Evolutionary conservation across 1,284 basidiomycete species (phyloP), one percentile per base, ranked within the genome.

Genomic region (Macrocystidia cucumis): DNA sequence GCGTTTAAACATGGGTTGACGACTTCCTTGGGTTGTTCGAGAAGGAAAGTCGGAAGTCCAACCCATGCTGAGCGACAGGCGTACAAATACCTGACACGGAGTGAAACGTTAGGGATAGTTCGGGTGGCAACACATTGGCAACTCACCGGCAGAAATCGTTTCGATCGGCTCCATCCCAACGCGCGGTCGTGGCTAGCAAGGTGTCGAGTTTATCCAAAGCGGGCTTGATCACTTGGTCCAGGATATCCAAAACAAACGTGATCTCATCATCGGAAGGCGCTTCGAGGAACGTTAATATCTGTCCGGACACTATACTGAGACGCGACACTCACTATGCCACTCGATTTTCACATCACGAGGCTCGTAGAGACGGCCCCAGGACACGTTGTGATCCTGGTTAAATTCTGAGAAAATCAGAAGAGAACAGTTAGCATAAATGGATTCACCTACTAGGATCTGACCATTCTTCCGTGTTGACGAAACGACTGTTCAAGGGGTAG

Each of bases 141-240:
- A 51, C 68, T 41, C 63, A 82, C 71, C 95, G 78, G 59, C 93
- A 98, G 55, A 98, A 96, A 57, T 97, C 92, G 55, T 96, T 97
- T 20, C 86, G 78, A 62, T 82, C 80, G 12, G 77, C 67, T 39
- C 68, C 78, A 49, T 88, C 77, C 76, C 86, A 87, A 21, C 52
- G 68, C 11, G 62, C 59, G 8, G 73, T 69, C 4, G 62, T 67
- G 8, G 64, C 60, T 6, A 89, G 59, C 9, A 95, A 64, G 4
- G 47, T 46, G 33, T 91, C 84, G 1, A 98, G 65, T 36, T 72
- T 75, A 39, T 76, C 67, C 17, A 95, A 55, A 1, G 77, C 65
- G 1, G 89, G 88, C 4, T 65, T 57, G 17, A 76, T 74, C 9
- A 93, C 68, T 29, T 71, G 63, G 36, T 89, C 78, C 13, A 95